Conservation (phyloP, 306 rosid genomes). For the Quercus alba region DNA sequence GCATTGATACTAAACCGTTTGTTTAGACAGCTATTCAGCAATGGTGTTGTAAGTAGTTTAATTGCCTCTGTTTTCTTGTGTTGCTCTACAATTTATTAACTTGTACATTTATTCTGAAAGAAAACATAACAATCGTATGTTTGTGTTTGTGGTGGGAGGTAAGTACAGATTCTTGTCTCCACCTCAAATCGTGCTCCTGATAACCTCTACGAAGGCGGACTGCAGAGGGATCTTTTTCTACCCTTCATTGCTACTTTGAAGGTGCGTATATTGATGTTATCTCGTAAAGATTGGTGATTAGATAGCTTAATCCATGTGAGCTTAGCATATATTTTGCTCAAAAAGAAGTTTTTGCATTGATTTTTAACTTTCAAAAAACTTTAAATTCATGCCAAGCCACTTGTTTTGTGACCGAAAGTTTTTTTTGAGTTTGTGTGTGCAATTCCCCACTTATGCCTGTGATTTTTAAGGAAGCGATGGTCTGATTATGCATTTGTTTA, state of each 20-base stretch:
- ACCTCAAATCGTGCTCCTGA: slow-evolving; percentile 98
- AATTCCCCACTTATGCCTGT: not conserved
- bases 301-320: slow-evolving; percentile 9
- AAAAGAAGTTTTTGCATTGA: not conserved
- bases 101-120: slow-evolving; percentile 19
- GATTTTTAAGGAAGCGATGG: slow-evolving; percentile 12
- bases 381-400: slow-evolving; percentile 8
- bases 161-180: slow-evolving; percentile 79
- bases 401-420: slow-evolving; percentile 4
- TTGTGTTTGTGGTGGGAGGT: slow-evolving; percentile 33
- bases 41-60: slow-evolving; percentile 72
- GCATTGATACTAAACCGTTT: slow-evolving; percentile 89
- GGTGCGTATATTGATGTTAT: slow-evolving; percentile 40
- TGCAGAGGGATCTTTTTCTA: slow-evolving; percentile 93
- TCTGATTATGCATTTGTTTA: slow-evolving; percentile 1
- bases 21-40: slow-evolving; percentile 69
- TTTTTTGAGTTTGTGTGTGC: slow-evolving; percentile 1
- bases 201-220: slow-evolving; percentile 88
- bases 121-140: slow-evolving; percentile 8
- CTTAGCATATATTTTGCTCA: not conserved
- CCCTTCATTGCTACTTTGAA: slow-evolving; percentile 84
- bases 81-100: slow-evolving; percentile 2
- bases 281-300: slow-evolving; percentile 5
- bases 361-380: not conserved
- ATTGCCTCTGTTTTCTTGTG: not conserved